Percentiles rank a stretch among this genome's conserved stretches.
phyloP scores from a whole-genome alignment of 192 early-diverging fungal genomes.

The Entomortierella lignicola region DNA sequence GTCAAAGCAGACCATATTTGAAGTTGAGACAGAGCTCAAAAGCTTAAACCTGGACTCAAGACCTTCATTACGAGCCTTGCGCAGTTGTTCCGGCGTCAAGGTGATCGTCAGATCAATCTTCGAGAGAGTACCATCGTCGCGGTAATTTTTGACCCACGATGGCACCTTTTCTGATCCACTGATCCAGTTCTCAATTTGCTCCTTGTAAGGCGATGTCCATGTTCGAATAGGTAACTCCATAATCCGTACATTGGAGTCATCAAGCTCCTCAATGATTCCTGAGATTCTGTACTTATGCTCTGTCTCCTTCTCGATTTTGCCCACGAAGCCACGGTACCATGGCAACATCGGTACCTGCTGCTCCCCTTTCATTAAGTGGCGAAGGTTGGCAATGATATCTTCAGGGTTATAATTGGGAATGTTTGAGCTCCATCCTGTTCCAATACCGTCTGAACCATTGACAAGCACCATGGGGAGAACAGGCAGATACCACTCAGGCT shows the following conservation, averaged over 20 bases:
- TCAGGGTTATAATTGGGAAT: slow-evolving; percentile 90
- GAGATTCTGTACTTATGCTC: slow-evolving; percentile 73
- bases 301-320: slow-evolving; percentile 70
- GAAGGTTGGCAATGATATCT: slow-evolving; percentile 90
- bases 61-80: slow-evolving; percentile 78
- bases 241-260: slow-evolving; percentile 83
- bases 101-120: slow-evolving; percentile 75
- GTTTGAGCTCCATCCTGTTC: slow-evolving; percentile 87
- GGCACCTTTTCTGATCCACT: slow-evolving; percentile 76
- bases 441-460: slow-evolving; percentile 96
- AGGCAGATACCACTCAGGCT: slow-evolving; percentile 96
- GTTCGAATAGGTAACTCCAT: slow-evolving; percentile 89
- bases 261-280: slow-evolving; percentile 76
- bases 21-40: slow-evolving; percentile 73
- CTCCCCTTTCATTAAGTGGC: slow-evolving; percentile 80
- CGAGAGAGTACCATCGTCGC: slow-evolving; percentile 76
- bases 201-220: slow-evolving; percentile 94
- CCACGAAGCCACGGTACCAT: slow-evolving; percentile 96
- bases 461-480: slow-evolving; percentile 94
- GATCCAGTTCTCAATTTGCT: slow-evolving; percentile 83
- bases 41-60: slow-evolving; percentile 89
- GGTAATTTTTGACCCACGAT: slow-evolving; percentile 76
- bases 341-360: slow-evolving; percentile 81
- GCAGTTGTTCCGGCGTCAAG: slow-evolving; percentile 75
- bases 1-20: slow-evolving; percentile 97